Evolutionary conservation across 2,329 filamentous ascomycete genomes (phyloP), one percentile per base, ranked within the genome.

Genomic region (Fusarium succisae): DNA sequence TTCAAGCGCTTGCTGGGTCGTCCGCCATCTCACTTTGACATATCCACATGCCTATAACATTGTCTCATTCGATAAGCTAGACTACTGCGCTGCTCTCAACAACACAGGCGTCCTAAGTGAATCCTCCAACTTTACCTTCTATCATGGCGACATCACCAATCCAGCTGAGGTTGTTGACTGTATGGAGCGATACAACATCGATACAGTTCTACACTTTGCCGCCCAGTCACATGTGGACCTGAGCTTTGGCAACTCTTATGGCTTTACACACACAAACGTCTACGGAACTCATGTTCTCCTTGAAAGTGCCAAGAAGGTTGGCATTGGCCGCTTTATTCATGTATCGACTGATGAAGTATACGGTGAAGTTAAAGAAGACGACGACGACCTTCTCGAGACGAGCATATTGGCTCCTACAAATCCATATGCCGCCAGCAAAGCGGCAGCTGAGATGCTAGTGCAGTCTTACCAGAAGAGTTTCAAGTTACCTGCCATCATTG

Each of bases 341-440:
- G 90, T 96, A 72, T 94, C 92, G 15, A 96, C 94, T 3, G 94
- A 96, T 80, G 94, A 96, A 84, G 94, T 96, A 4, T 96, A 96
- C 76, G 94, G 94, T 47, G 93, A 96, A 80, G 92, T 94, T 67
- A 90, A 90, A 67, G 90, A 92, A 58, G 92, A 91, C 41, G 91
- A 91, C 8, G 91, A 92, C 68, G 93, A 94, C 78, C 82, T 94
- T 73, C 84, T 91, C 47, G 93, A 95, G 83, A 89, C 90, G 22
- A 93, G 92, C 82, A 90, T 93, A 74, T 86, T 96, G 39, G 91
- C 91, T 3, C 94, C 94, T 0, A 95, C 93, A 26, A 96, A 96
- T 78, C 94, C 94, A 20, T 95, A 95, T 76, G 91, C 93, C 15
- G 93, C 93, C 26, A 93, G 91, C 83, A 95, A 95, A 82, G 93